phyloP scores from a whole-genome alignment of 108 stramenopile species.

The Pseudonitzschia multiseries region DNA sequence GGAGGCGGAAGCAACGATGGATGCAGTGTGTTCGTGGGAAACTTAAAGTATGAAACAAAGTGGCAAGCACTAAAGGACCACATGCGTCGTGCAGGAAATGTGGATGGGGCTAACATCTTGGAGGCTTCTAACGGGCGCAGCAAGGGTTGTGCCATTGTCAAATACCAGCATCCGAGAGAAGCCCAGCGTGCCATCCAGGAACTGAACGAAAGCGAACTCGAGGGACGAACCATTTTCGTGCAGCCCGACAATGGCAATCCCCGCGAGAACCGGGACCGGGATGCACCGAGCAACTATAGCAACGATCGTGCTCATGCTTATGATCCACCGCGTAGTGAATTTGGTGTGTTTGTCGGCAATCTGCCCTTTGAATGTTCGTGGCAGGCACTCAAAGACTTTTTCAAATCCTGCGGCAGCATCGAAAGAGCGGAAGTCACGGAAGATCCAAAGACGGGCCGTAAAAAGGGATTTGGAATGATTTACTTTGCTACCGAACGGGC shows the following conservation, averaged over 20 bases:
- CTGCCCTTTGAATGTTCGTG: conserved; percentile 72
- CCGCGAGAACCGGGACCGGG: conserved; percentile 27
- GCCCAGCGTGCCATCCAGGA: conserved; percentile 65
- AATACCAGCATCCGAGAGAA: conserved; percentile 55
- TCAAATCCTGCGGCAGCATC: conserved; percentile 63
- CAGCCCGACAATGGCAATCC: conserved; percentile 34
- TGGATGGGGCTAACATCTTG: conserved; percentile 6
- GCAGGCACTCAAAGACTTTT: conserved; percentile 91
- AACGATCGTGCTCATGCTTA: conserved; percentile 16
- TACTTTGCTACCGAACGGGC: conserved; percentile 66
- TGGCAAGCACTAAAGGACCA: conserved; percentile 13
- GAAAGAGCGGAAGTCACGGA: conserved; percentile 67
- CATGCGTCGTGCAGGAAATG: conserved; percentile 11
- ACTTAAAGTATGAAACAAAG: conserved; percentile 5
- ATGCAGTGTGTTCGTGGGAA: conserved; percentile 12
- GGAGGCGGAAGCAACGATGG: too few relatives aligned
- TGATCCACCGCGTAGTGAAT: background rate
- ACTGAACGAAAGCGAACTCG: conserved; percentile 68
- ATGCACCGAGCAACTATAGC: background rate
- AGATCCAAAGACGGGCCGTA: conserved; percentile 60
- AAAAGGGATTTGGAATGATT: conserved; percentile 80
- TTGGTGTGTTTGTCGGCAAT: conserved; percentile 79
- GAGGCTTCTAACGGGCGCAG: conserved; percentile 52
- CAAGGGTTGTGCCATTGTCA: conserved; percentile 87
- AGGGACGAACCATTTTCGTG: conserved; percentile 65